Evolutionary conservation across 2,329 filamentous ascomycete species (phyloP), one percentile per base, ranked within the genome.

Genomic region (Alternaria arborescens): DNA sequence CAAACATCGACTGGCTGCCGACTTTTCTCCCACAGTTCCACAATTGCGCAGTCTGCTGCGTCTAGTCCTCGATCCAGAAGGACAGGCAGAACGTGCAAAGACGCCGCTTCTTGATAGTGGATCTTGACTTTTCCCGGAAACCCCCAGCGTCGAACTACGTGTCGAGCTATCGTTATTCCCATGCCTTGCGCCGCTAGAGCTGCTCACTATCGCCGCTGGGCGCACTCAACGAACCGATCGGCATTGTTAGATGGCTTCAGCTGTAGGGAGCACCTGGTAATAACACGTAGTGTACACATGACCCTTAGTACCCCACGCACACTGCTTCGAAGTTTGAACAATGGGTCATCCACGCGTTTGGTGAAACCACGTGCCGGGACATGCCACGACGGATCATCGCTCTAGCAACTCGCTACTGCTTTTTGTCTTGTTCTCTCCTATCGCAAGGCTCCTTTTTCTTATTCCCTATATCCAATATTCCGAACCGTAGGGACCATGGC

Each of bases 401-500:
- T n/a, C 46, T 18, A 50, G 30, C 46, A 50, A 50, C 46, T 50
- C 32, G 32, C 46, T 22, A 24, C 50, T 38, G 50, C 50, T 41
- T 52, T 38, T 52, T 50, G 20, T 26, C 50, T 28, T 52, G 22
- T 52, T 52, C 24, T 41, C 36, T 41, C 50, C 50, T 38, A 40
- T 40, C 34, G 20, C 22, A 41, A 52, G 5, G 14, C 22, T 52
- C 22, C 54, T 47, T 44, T 61, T 62, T 44, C 47, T 28, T 53
- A 18, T 26, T 46, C 41, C 59, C 44, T 53, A 46, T 34, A 52
- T 55, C 61, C 67, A 69, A 60, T 65, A 32, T 62, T 61, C 58
- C 55, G 62, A 53, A 53, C 52, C 55, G 34, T 60, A 57, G 60
- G 52, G 30, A 38, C 54, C 54, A 42, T 47, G 40, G 30, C 44